These are phyloP conservation scores for Suillus discolor DNA, from an alignment of 768 basidiomycete genomes.

Conservation along the genomic window DNA sequence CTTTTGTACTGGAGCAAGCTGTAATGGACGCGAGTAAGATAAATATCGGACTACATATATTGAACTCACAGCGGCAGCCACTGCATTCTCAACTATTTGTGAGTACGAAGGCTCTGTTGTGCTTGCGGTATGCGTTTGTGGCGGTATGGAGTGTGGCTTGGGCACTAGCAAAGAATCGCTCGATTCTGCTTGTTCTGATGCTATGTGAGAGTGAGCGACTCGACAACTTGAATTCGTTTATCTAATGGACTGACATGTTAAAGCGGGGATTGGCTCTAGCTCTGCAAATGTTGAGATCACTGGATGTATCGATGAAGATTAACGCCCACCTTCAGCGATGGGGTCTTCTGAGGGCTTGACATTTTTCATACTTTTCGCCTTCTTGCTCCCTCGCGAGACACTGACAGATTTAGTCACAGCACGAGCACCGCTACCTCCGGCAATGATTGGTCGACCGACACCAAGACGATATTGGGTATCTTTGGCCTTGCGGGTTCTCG, in stretches of 20 bases:
- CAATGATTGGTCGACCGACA: slow-evolving; percentile 67
- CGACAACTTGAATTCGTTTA: not conserved
- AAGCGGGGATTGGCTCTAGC: slow-evolving; percentile 6
- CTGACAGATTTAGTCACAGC: slow-evolving; percentile 61
- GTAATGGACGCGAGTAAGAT: slow-evolving; percentile 13
- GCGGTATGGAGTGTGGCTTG: not conserved
- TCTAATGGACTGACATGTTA: not conserved
- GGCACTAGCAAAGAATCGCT: not conserved
- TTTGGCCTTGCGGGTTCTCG: slow-evolving; percentile 69
- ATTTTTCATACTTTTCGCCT: slow-evolving; percentile 51
- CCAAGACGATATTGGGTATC: slow-evolving; percentile 71
- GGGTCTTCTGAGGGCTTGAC: slow-evolving; percentile 55
- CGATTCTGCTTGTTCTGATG: not conserved
- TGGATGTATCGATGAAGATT: slow-evolving; percentile 2
- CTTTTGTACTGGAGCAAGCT: slow-evolving; percentile 56
- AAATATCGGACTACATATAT: not conserved
- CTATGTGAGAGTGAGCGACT: slow-evolving; percentile 2
- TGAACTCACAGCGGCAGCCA: slow-evolving; percentile 34
- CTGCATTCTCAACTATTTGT: slow-evolving; percentile 14
- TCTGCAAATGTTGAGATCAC: slow-evolving; percentile 25
- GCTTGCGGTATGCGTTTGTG: not conserved
- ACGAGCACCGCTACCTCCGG: slow-evolving; percentile 69
- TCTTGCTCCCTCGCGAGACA: slow-evolving; percentile 47
- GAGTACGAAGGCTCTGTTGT: not conserved
- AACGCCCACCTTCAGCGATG: slow-evolving; percentile 52